Evolutionary conservation across 768 basidiomycete genomes (phyloP).

Genomic region (Tricholoma bakamatsutake): DNA sequence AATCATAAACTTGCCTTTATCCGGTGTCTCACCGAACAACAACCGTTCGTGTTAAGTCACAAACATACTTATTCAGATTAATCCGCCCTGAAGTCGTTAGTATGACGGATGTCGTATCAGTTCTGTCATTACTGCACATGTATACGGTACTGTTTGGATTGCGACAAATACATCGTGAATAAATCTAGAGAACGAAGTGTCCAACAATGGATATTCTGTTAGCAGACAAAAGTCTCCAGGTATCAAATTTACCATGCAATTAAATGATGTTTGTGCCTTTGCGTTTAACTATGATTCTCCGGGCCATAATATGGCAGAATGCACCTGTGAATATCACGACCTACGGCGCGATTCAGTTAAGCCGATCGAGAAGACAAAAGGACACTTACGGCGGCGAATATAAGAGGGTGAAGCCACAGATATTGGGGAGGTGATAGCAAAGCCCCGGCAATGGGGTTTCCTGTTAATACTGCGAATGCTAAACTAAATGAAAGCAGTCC

Average conservation of each 20-base stretch:
- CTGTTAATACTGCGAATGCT: slow-evolving; percentile 40
- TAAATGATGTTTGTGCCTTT: slow-evolving; percentile 17
- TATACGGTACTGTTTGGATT: slow-evolving; percentile 18
- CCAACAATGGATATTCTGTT: background rate
- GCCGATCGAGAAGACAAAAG: background rate
- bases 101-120: too few species aligned
- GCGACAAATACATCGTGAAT: too few species aligned
- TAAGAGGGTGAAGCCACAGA: slow-evolving; percentile 36
- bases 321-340: slow-evolving; percentile 30
- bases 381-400: slow-evolving; percentile 37
- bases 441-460: slow-evolving; percentile 49
- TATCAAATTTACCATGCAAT: background rate
- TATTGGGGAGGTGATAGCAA: slow-evolving; percentile 33
- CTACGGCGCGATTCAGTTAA: slow-evolving; percentile 13
- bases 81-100: slow-evolving; percentile 19
- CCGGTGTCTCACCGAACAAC: too few species aligned
- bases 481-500: slow-evolving; percentile 39
- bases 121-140: too few species aligned
- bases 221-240: background rate
- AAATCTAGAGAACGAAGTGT: background rate
- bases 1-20: too few species aligned
- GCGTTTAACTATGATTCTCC: slow-evolving; percentile 26
- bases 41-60: too few species aligned
- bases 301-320: slow-evolving; percentile 24
- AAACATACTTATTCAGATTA: too few species aligned